Conservation (phyloP, 495 filamentous ascomycete species). For the Tuber calosporum region DNA sequence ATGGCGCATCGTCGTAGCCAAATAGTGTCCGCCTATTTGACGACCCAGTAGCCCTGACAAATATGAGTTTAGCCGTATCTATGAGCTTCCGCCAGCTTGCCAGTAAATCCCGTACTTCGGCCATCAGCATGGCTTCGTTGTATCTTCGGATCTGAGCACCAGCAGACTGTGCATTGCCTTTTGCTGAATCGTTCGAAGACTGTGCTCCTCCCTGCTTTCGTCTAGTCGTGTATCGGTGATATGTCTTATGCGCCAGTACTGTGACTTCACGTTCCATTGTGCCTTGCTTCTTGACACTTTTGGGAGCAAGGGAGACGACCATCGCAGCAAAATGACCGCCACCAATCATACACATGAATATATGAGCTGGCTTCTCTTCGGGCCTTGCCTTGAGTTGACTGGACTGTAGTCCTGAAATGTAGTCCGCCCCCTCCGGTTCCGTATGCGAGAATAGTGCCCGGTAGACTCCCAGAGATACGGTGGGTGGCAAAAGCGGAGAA, state of each 20-base stretch:
- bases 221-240: constrained; percentile 92
- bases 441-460: constrained; percentile 66
- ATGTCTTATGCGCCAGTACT: constrained; percentile 91
- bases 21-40: constrained; percentile 81
- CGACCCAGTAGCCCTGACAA: constrained; percentile 79
- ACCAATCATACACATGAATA: constrained; percentile 97
- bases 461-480: constrained; percentile 78
- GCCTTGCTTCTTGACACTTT: constrained; percentile 59
- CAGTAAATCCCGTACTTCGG: constrained; percentile 72
- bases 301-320: constrained; percentile 81
- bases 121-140: constrained; percentile 79
- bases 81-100: constrained; percentile 76
- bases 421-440: constrained; percentile 59
- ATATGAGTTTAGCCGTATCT: constrained; percentile 72
- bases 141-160: constrained; percentile 83
- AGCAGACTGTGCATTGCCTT: constrained; percentile 87
- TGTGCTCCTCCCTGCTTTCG: constrained; percentile 94
- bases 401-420: constrained; percentile 64
- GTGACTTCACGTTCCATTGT: constrained; percentile 61
- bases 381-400: constrained; percentile 39
- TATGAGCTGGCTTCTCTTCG: constrained; percentile 55
- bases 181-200: constrained; percentile 81
- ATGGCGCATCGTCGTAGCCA: constrained; percentile 79
- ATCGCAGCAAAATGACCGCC: constrained; percentile 96
- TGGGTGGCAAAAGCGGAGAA: constrained; percentile 62